These are phyloP conservation scores for Lactuca sativa DNA, from an alignment of 129 eudicot genomes.

Conservation along the genomic window DNA sequence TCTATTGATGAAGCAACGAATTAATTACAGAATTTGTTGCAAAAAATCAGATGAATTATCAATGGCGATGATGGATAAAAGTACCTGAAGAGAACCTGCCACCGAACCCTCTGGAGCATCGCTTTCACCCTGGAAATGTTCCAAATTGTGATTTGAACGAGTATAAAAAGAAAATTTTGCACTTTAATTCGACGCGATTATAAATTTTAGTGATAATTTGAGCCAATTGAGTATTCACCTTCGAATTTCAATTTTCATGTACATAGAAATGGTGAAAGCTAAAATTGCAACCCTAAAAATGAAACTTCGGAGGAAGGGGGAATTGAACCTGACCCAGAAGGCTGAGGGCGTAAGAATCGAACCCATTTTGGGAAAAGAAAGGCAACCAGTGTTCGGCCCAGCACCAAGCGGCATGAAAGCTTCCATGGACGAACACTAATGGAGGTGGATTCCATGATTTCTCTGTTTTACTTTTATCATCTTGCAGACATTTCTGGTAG, in stretches of 20 bases:
- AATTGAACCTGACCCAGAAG: conserved; percentile 71
- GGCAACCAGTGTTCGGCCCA: conserved; percentile 95
- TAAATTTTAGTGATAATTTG: neutral
- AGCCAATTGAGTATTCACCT: neutral
- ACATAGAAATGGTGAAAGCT: neutral
- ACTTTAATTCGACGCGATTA: neutral
- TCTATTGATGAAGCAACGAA: conserved; percentile 49
- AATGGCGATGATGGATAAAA: neutral
- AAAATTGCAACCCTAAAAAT: neutral
- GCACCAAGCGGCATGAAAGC: conserved; percentile 98
- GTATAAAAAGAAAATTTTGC: neutral
- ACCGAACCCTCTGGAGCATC: conserved; percentile 70
- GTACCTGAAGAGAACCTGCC: conserved; percentile 86
- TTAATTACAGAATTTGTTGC: neutral
- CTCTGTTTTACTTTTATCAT: conserved; percentile 21
- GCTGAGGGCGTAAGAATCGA: conserved; percentile 91
- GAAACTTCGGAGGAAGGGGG: neutral
- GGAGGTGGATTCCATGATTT: conserved; percentile 38
- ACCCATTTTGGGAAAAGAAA: conserved; percentile 64
- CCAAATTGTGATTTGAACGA: conserved; percentile 5
- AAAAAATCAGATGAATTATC: neutral
- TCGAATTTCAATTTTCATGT: neutral
- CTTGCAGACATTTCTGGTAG: conserved; percentile 48
- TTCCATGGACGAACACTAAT: conserved; percentile 78
- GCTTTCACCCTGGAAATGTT: conserved; percentile 77